Evolutionary conservation across 2,329 filamentous ascomycete genomes (phyloP), one percentile per base, ranked within the genome.

Genomic region (Blastomyces parvus): DNA sequence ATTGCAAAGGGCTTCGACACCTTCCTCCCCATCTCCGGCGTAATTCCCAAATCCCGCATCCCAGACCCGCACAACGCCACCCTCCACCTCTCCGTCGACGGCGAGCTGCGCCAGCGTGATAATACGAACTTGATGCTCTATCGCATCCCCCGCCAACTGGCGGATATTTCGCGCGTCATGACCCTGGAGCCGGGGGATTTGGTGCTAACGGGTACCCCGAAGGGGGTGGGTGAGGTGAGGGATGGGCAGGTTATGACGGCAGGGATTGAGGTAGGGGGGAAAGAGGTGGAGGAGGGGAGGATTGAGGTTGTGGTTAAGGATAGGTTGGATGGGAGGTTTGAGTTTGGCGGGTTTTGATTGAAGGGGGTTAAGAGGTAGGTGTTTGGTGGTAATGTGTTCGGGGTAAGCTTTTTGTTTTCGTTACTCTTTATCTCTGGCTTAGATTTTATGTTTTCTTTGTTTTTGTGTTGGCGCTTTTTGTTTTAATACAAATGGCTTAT

Each of bases 1-100:
- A 97, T 97, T 68, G 88, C 90, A 69, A 99, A 99, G 81, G 94
- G 94, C 57, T 99, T 97, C 74, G 94, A 99, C 76, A 97, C 94
- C 2, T 99, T 99, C 81, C 83, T 96, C 60, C 94, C 94, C 64
- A 84, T 99, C 72, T 90, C 88, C 75, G 81, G 88, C 67, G 81
- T 90, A 62, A 95, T 99, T 70, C 81, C 86, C 69, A 96, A 95
- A 80, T 81, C 84, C 44, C 82, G 83, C 67, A 91, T 99, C 69
- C 84, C 88, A 14, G 86, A 97, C 77, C 94, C 94, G 40, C 92
- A 97, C 75, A 86, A 93, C 71, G 87, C 90, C 22, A 89, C 95
- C 78, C 80, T 99, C 66, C 95, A 88, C 76, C 83, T 99, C 63
- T 87, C 83, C 61, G 90, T 99, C 72, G 96, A 97, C 76, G 85